Conservation (phyloP, 1,284 basidiomycete genomes). For the Ceratobasidium sp. region DNA sequence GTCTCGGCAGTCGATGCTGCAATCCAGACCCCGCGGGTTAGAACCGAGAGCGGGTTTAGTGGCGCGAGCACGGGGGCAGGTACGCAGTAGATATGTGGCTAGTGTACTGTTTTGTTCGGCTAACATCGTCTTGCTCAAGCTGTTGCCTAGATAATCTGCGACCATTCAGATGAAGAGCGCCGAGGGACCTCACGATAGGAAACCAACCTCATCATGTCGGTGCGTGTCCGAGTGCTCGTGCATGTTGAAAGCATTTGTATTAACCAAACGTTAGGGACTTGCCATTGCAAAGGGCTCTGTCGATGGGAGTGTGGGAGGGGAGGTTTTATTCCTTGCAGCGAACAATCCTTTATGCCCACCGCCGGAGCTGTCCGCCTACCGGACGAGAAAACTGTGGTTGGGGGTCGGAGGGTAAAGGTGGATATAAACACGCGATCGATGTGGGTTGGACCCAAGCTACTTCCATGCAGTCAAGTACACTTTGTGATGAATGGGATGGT, state of each 20-base stretch:
- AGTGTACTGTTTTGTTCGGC: background rate
- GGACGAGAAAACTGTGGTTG: constrained; percentile 40
- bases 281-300: constrained; percentile 45
- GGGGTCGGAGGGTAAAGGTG: constrained; percentile 47
- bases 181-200: constrained; percentile 36
- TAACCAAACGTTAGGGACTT: constrained; percentile 12
- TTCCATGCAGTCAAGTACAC: constrained; percentile 33
- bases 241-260: background rate
- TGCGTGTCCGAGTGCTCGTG: background rate
- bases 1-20: constrained; percentile 24
- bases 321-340: constrained; percentile 36
- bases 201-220: constrained; percentile 44
- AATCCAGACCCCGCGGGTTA: constrained; percentile 40
- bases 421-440: constrained; percentile 21
- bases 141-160: constrained; percentile 45
- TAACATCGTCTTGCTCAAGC: background rate
- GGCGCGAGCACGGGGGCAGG: constrained; percentile 45
- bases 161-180: constrained; percentile 37
- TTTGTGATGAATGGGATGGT: background rate
- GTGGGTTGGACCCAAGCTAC: constrained; percentile 7
- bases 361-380: constrained; percentile 40
- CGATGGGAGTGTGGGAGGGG: constrained; percentile 40
- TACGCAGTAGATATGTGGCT: background rate
- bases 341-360: constrained; percentile 29
- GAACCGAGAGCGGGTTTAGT: constrained; percentile 46